Conservation (phyloP, 192 early-diverging fungal genomes). For the Linnemannia hyalina region DNA sequence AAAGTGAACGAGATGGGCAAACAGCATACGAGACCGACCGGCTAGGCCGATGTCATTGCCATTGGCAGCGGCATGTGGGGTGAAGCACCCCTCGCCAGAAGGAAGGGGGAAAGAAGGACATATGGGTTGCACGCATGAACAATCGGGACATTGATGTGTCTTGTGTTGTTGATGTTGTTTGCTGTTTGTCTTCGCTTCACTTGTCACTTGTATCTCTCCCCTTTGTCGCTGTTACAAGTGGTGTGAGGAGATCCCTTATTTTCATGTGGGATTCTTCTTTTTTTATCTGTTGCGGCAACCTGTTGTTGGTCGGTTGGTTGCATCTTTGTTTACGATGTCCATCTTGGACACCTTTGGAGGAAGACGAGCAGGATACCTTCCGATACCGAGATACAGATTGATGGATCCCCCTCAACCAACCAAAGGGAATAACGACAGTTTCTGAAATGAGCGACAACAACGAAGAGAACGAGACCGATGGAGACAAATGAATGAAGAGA, state of each 20-base stretch:
- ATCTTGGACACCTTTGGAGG: too few relatives aligned
- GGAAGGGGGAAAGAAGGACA: neutral
- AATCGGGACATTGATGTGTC: neutral
- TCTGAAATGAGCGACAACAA: neutral
- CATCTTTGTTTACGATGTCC: neutral
- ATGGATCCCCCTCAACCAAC: neutral
- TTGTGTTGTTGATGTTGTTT: neutral
- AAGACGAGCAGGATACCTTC: too few relatives aligned
- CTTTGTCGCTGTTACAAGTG: too few relatives aligned
- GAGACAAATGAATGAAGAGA: neutral
- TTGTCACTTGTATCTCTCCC: neutral
- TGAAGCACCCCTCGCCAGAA: neutral
- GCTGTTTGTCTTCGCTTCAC: too few relatives aligned
- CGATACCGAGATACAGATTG: too few relatives aligned
- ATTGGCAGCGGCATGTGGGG: neutral
- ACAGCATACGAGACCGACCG: neutral
- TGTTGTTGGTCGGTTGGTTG: neutral
- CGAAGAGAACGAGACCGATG: neutral
- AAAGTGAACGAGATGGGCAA: neutral
- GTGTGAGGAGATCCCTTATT: neutral
- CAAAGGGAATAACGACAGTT: too few relatives aligned
- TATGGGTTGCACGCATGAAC: constrained; percentile 1
- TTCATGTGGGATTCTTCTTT: neutral
- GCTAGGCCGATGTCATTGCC: neutral
- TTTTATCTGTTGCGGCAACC: neutral